Base-by-base conservation (phyloP, 805 yeast species). In the Wickerhamomyces bisporus region DNA sequence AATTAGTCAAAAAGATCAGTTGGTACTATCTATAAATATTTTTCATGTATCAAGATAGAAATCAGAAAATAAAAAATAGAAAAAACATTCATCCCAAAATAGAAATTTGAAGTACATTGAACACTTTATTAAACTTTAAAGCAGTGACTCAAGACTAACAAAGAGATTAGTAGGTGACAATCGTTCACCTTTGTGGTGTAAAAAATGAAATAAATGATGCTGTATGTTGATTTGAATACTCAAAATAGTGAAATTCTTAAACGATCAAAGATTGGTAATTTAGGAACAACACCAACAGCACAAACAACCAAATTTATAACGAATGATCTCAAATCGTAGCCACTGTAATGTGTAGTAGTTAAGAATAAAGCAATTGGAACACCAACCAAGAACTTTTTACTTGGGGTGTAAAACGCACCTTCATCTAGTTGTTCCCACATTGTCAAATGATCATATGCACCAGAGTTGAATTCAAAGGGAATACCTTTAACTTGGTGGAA, bases 351-450 rank as follows among this genome's bases (percentile, higher is more conserved):
- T 1, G 97, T 89, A 36, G 93, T 79, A 25, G 87, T 70, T 48
- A 91, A 69, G 52, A 91, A 91, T 53, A 93, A 70, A 7, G 78
- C 80, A 46, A 93, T 85, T 20, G 98, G 98, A n/a, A 93, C 96
- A 35, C 86, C 79, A 66, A 91, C 75, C 48, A 91, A 68, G 57
- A 88, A 91, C 63, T 91, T 91, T 69, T 93, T 89, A 27, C 96
- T 81, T 11, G 98, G 98, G 0, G 98, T 93, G 60, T 89, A 91
- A 61, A 88, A 95, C 57, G 88, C 97, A 42, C 98, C 98, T 53
- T 89, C 80, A 60, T 86, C 94, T 27, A 69, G 81, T 63, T 91
- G 98, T 63, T 91, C 98, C 98, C 98, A 91, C 97, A 91, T 87
- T 17, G 96, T 93, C 49, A 91, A 71, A 55, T 86, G 81, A 58